A percentile compares a stretch with the other conserved stretches of the same genome.
phyloP scores from a whole-genome alignment of 495 filamentous ascomycete genomes.

The Lasiosphaeriaceae sp. region DNA sequence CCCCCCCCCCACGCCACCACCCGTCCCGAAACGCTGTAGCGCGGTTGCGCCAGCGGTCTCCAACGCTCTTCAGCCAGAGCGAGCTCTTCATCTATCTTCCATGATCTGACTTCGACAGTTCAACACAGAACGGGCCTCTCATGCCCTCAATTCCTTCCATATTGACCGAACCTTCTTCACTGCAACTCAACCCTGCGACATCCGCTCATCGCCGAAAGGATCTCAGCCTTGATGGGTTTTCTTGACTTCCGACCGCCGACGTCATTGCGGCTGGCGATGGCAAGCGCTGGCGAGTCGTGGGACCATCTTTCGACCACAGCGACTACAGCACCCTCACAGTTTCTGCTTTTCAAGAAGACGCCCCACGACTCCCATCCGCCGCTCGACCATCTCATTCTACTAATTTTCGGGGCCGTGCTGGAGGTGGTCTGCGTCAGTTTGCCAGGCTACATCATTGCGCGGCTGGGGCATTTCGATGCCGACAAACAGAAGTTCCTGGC shows the following conservation, averaged over 20 bases:
- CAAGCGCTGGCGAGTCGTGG: slow-evolving; percentile 18
- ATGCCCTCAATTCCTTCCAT: no score
- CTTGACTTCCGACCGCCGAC: slow-evolving; percentile 53
- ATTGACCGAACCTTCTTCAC: no score
- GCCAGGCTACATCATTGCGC: slow-evolving; percentile 91
- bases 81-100: no score
- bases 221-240: slow-evolving; percentile 28
- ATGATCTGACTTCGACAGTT: no score
- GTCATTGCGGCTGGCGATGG: slow-evolving; percentile 56
- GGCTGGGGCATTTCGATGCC: slow-evolving; percentile 85
- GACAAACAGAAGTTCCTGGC: slow-evolving; percentile 94
- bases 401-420: slow-evolving; percentile 94
- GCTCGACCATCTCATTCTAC: slow-evolving; percentile 69
- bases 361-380: slow-evolving; percentile 52
- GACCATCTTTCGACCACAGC: slow-evolving; percentile 16
- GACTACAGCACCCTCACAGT: slow-evolving; percentile 21
- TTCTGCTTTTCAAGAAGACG: slow-evolving; percentile 25
- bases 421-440: slow-evolving; percentile 94
- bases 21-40: no score
- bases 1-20: no score
- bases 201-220: no score
- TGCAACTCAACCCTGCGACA: no score
- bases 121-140: no score
- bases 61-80: no score
- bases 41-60: no score